Conservation (phyloP, 2,329 filamentous ascomycete species). For the Microdochium paspali region DNA sequence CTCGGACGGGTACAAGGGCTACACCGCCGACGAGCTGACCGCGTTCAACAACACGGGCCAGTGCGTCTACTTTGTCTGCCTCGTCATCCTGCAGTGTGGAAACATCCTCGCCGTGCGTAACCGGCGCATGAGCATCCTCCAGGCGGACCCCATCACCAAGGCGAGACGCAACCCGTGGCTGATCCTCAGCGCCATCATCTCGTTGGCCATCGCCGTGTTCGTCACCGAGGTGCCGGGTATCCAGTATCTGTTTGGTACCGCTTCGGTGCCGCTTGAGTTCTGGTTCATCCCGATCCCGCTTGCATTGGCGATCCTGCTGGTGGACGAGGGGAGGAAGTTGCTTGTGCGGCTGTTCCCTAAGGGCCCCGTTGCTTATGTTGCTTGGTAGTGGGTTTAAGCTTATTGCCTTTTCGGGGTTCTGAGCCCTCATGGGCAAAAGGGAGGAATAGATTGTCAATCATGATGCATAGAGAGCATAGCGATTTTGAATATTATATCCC, state of each 20-base stretch:
- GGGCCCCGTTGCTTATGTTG: slow-evolving; percentile 32
- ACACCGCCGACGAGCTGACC: slow-evolving; percentile 31
- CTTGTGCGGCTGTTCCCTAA: slow-evolving; percentile 34
- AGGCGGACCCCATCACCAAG: slow-evolving; percentile 37
- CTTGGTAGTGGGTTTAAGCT: no score
- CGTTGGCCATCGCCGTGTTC: slow-evolving; percentile 40
- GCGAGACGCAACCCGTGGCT: slow-evolving; percentile 40
- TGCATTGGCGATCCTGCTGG: slow-evolving; percentile 36
- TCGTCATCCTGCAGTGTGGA: slow-evolving; percentile 44
- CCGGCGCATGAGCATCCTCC: slow-evolving; percentile 39
- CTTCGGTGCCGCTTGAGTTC: slow-evolving; percentile 38
- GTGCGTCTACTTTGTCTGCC: slow-evolving; percentile 43
- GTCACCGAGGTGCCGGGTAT: slow-evolving; percentile 41
- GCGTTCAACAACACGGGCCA: slow-evolving; percentile 40
- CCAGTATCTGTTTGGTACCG: slow-evolving; percentile 36
- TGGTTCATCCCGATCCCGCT: slow-evolving; percentile 42
- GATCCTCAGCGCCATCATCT: slow-evolving; percentile 32
- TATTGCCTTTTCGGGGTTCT: slow-evolving; percentile 27
- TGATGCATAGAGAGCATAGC: no score
- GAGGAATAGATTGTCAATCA: no score
- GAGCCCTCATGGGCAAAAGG: slow-evolving; percentile 25
- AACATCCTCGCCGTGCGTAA: slow-evolving; percentile 42
- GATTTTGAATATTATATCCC: no score
- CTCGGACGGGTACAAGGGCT: slow-evolving; percentile 36
- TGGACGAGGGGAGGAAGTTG: slow-evolving; percentile 44